phyloP scores from a whole-genome alignment of 1,139 yeast species.

The Yamadazyma friedrichii region DNA sequence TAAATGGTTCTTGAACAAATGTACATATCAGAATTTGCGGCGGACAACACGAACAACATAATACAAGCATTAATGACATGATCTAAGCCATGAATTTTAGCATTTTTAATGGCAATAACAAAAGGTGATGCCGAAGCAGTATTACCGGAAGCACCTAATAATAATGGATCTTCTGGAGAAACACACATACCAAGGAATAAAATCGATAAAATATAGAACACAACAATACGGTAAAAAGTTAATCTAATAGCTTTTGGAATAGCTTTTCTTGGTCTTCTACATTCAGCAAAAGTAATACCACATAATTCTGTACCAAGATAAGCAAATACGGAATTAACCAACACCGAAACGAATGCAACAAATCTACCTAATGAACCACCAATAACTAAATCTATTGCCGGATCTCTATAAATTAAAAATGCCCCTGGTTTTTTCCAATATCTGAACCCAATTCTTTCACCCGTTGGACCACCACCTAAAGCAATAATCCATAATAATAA shows the following conservation, averaged over 20 bases:
- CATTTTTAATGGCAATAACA: conserved; percentile 49
- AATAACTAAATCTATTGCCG: conserved; percentile 21
- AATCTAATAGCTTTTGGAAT: conserved; percentile 76
- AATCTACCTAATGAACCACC: conserved; percentile 40
- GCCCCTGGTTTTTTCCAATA: conserved; percentile 68
- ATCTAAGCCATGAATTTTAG: conserved; percentile 41
- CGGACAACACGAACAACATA: conserved; percentile 44
- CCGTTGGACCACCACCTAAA: conserved; percentile 59
- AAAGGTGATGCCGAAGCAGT: conserved; percentile 81
- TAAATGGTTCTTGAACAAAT: conserved; percentile 46
- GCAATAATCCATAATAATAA: conserved; percentile 47
- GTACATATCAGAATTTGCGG: conserved; percentile 50
- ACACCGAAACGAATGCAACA: conserved; percentile 63
- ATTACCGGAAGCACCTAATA: conserved; percentile 41
- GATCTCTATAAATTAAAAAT: conserved; percentile 45
- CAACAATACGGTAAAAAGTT: conserved; percentile 72
- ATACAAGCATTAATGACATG: conserved; percentile 48
- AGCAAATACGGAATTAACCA: conserved; percentile 75
- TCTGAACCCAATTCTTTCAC: conserved; percentile 64
- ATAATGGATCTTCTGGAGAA: conserved; percentile 61
- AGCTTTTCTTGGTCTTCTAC: conserved; percentile 69
- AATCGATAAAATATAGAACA: conserved; percentile 67
- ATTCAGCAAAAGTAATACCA: conserved; percentile 73
- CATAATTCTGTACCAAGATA: conserved; percentile 74
- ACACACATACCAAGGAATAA: conserved; percentile 75